Evolutionary conservation across 108 stramenopile genomes (phyloP), one percentile per base, ranked within the genome.

Genomic region (Cyclotella atomus): DNA sequence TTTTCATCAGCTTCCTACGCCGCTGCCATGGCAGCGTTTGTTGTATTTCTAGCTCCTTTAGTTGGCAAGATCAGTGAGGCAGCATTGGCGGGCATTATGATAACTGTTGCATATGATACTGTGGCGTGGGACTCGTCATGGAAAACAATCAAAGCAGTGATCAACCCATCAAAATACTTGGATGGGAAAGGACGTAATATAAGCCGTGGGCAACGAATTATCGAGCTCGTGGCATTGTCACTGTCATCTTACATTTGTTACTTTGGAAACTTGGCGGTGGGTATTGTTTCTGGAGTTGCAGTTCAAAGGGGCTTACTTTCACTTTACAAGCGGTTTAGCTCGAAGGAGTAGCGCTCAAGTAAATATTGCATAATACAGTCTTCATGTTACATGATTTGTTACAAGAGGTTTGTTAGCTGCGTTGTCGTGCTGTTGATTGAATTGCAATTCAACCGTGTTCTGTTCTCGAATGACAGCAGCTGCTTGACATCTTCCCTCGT

Each of bases 41-140:
- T 77, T 17, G 25, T 83, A 6, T 59, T 71, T 47, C 66, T 75
- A 10, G 73, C 74, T 15, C 74, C 74, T 3, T 29, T 65, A 5
- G 72, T 83, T 41, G 75, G 72, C 3, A 45, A 63, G 19, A 78
- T 78, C 12, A 61, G 72, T 28, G 32, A 47, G 30, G 82, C 82
- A 2, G 76, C 82, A 16, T 49, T 83, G 28, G 76, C 76, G 14
- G 82, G 82, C 4, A 62, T 83, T 20, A 71, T 83, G 67, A 66
- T 83, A 52, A 68, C 66, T 20, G 67, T 76, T 19, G 67, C 75
- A 2, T 68, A 68, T 54, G 75, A 76, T 38, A 76, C 75, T 32
- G 60, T 76, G 38, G 67, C 75, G 29, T 68, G 66, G 66, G 21
- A 33, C 6, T 61, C 67, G n/a, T 62, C 75, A 30, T 2, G 52